These are phyloP conservation scores for Exsudoporus floridanus DNA, from an alignment of 1,284 basidiomycete species.

Conservation along the genomic window DNA sequence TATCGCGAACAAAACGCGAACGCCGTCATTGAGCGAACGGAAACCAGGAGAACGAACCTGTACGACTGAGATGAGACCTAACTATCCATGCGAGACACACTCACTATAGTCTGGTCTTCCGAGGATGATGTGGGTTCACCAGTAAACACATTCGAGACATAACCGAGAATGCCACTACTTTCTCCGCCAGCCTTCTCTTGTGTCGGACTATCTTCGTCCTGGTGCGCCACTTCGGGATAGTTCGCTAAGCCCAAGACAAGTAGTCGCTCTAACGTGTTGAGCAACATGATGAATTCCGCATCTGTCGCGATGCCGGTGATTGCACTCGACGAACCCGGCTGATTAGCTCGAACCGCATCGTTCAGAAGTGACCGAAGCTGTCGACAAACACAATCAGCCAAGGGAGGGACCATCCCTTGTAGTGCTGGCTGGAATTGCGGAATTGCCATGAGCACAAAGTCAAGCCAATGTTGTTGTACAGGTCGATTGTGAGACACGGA, in stretches of 20 bases:
- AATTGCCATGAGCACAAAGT: slow-evolving; percentile 90
- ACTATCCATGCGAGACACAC: slow-evolving; percentile 20
- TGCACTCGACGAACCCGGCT: slow-evolving; percentile 42
- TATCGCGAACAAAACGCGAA: slow-evolving; percentile 66
- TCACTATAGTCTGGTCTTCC: slow-evolving; percentile 60
- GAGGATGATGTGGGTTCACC: slow-evolving; percentile 50
- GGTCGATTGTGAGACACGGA: slow-evolving; percentile 67
- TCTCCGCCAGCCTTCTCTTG: slow-evolving; percentile 57
- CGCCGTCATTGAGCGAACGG: slow-evolving; percentile 67
- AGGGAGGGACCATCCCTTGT: slow-evolving; percentile 66
- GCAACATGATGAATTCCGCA: slow-evolving; percentile 79
- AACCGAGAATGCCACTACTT: slow-evolving; percentile 69
- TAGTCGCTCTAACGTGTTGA: slow-evolving; percentile 81
- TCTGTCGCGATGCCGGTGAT: slow-evolving; percentile 60
- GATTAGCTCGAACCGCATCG: slow-evolving; percentile 52
- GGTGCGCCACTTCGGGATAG: slow-evolving; percentile 45
- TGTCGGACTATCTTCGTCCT: slow-evolving; percentile 56
- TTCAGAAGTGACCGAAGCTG: slow-evolving; percentile 64
- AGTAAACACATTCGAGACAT: slow-evolving; percentile 78
- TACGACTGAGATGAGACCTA: slow-evolving; percentile 7
- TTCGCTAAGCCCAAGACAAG: slow-evolving; percentile 64
- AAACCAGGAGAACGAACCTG: slow-evolving; percentile 71
- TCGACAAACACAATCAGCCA: slow-evolving; percentile 80
- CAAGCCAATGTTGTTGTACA: slow-evolving; percentile 92
- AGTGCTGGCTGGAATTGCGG: slow-evolving; percentile 77